Base-by-base conservation (phyloP, 2,329 filamentous ascomycete species). In the Nannizzia gypsea region DNA sequence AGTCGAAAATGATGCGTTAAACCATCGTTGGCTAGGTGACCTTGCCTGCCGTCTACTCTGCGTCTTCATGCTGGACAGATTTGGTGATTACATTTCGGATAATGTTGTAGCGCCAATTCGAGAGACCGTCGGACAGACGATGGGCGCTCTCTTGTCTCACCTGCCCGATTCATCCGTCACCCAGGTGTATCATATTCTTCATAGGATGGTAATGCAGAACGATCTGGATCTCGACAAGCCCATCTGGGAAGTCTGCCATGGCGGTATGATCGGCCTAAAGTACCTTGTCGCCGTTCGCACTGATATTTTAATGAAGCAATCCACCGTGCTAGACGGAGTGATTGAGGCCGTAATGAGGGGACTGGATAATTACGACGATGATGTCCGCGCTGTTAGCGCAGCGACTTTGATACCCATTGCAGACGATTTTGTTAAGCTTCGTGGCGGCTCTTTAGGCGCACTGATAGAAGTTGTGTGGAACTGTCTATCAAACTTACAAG, bases 381-480 rank as follows among this genome's bases (percentile, higher is more conserved):
- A 99, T 73, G 93, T 99, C 24, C 88, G 95, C 64, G 90, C 95
- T 17, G 92, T 97, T 66, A 96, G 92, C 73, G 93, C 95, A 8
- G 92, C 93, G n/a, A 99, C 95, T 0, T 77, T 99, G 50, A 93
- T 97, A 56, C 93, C 93, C 0, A 96, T 99, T 73, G 91, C 92
- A 3, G 87, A 92, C 70, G 93, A 99, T 69, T 95, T 97, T 67
- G 91, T 97, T 65, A 85, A 84, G 40, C 83, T 95, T 72, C 87
- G 92, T 15, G 87, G 90, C 15, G 80, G 80, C 36, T 85, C 89
- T 48, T 80, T 99, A 34, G 85, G 91, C 63, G 81, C 82, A 31
- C 83, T 99, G 42, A 95, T 96, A 72, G 87, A 88, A 69, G 95
- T 97, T 61, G 91, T 99, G 28, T 99, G 93, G 93, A 89, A 95